These are phyloP conservation scores for Pycnococcus provasolii DNA, from an alignment of 139 green algal species.

Conservation along the genomic window DNA sequence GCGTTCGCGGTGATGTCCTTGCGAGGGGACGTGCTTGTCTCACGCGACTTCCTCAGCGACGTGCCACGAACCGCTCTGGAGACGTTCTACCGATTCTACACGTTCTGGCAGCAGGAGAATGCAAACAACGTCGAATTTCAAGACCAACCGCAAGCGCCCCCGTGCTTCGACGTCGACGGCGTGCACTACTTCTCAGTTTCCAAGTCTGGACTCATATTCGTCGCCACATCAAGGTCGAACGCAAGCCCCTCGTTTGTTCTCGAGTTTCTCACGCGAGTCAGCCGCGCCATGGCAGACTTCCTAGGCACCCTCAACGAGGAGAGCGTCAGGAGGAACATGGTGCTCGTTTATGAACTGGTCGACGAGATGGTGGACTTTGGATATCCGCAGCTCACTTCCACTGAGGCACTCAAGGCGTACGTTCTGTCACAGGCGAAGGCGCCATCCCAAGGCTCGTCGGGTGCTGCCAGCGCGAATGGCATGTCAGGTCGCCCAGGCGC, in stretches of 20 bases:
- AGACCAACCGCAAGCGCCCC: slow-evolving; percentile 55
- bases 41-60: slow-evolving; percentile 50
- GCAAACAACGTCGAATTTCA: not conserved
- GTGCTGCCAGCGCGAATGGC: too few relatives aligned
- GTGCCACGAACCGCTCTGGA: slow-evolving; percentile 54
- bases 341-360: slow-evolving; percentile 93
- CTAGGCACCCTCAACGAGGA: slow-evolving; percentile 82
- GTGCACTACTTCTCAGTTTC: slow-evolving; percentile 88
- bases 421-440: slow-evolving; percentile 39
- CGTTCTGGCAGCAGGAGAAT: slow-evolving; percentile 64
- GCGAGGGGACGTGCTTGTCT: slow-evolving; percentile 85
- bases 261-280: slow-evolving; percentile 79
- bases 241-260: slow-evolving; percentile 74
- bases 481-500: too few relatives aligned
- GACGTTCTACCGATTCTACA: slow-evolving; percentile 78
- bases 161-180: slow-evolving; percentile 83
- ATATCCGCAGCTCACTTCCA: slow-evolving; percentile 69
- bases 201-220: slow-evolving; percentile 62
- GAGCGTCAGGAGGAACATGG: slow-evolving; percentile 84
- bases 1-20: slow-evolving; percentile 85
- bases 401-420: slow-evolving; percentile 81
- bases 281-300: slow-evolving; percentile 83
- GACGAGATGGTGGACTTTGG: slow-evolving; percentile 63
- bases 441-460: too few relatives aligned
- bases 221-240: slow-evolving; percentile 80